A percentile compares a stretch with the other conserved stretches of the same genome.
Conservation (phyloP, 1,139 yeast genomes). For the Hanseniaspora sp. region DNA sequence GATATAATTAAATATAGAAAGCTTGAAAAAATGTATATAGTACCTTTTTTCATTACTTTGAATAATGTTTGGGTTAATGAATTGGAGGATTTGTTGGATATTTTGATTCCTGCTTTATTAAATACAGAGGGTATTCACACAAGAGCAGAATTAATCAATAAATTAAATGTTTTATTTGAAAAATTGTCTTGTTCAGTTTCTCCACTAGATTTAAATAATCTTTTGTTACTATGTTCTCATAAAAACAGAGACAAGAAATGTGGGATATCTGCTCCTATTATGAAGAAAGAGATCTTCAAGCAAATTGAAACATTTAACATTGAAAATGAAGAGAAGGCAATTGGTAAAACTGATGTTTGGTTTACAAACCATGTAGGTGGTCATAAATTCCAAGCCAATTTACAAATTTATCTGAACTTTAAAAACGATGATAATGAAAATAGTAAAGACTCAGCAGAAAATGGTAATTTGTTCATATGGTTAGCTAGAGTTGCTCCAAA, state of each 20-base stretch:
- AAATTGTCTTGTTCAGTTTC: conserved; percentile 26
- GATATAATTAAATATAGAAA: conserved; percentile 37
- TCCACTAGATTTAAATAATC: conserved; percentile 40
- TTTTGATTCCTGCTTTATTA: conserved; percentile 36
- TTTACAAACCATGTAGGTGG: conserved; percentile 88
- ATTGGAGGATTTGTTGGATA: conserved; percentile 38
- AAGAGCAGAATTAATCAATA: conserved; percentile 17
- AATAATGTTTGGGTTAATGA: conserved; percentile 35
- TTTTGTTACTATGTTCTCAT: conserved; percentile 76
- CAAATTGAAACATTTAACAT: conserved; percentile 49
- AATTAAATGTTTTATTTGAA: conserved; percentile 23
- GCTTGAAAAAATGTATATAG: conserved; percentile 21
- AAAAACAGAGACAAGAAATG: conserved; percentile 84
- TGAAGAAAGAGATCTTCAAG: conserved; percentile 59
- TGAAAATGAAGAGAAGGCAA: conserved; percentile 60
- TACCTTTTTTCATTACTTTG: conserved; percentile 13
- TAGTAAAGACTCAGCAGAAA: not conserved
- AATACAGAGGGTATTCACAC: conserved; percentile 22
- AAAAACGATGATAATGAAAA: conserved; percentile 33
- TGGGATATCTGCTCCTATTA: conserved; percentile 87
- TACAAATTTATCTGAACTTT: conserved; percentile 49
- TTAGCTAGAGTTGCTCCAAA: conserved; percentile 73
- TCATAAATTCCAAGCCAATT: conserved; percentile 86
- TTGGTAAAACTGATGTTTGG: conserved; percentile 58
- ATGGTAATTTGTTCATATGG: conserved; percentile 51